phyloP scores from a whole-genome alignment of 2,329 filamentous ascomycete species.

The Cladosporium sp. region DNA sequence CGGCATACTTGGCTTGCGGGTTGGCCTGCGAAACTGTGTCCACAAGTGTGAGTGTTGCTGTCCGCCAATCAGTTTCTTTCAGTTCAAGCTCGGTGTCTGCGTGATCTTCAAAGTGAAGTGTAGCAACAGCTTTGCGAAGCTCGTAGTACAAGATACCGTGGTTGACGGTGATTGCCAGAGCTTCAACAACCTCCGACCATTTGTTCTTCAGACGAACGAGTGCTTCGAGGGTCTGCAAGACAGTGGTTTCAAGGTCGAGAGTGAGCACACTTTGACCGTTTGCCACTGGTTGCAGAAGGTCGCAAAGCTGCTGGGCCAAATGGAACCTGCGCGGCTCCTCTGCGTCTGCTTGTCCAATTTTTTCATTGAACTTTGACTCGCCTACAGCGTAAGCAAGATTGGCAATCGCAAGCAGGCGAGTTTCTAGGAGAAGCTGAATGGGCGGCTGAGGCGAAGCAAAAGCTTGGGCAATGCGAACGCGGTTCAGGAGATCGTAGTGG shows the following conservation, averaged over 20 bases:
- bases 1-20: constrained; percentile 56
- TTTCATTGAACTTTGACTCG: constrained; percentile 78
- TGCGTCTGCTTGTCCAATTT: constrained; percentile 77
- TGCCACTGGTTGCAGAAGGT: constrained; percentile 78
- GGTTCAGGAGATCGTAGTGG: constrained; percentile 80
- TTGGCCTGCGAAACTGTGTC: constrained; percentile 64
- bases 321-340: constrained; percentile 88
- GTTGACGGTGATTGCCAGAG: constrained; percentile 92
- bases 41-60: constrained; percentile 81
- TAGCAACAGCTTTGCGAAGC: constrained; percentile 81
- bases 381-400: constrained; percentile 87
- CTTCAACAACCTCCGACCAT: constrained; percentile 75
- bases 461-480: constrained; percentile 77
- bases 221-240: constrained; percentile 77
- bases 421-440: constrained; percentile 67
- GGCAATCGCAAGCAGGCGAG: constrained; percentile 79
- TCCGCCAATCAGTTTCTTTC: constrained; percentile 79
- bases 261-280: constrained; percentile 65
- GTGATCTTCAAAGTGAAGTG: constrained; percentile 59
- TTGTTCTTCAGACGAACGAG: constrained; percentile 73
- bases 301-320: constrained; percentile 84
- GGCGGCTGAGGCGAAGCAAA: constrained; percentile 61
- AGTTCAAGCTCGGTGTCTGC: constrained; percentile 55
- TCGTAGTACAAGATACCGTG: constrained; percentile 93
- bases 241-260: constrained; percentile 73